Conservation (phyloP, 2,329 filamentous ascomycete genomes). For the Pochonia chlamydosporia region DNA sequence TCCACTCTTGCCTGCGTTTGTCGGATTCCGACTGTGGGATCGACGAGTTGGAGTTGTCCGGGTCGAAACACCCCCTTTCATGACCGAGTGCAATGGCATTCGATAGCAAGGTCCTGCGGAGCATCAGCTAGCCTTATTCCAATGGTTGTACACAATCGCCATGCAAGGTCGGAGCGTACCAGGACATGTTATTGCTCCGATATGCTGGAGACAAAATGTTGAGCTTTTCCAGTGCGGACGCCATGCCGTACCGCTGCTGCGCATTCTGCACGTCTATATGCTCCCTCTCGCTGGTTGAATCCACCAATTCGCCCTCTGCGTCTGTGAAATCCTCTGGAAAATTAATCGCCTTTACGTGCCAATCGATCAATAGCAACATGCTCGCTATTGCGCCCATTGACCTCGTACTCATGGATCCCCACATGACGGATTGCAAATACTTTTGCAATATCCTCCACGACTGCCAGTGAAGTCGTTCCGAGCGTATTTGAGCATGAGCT, state of each 20-base stretch:
- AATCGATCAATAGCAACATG: too few species aligned
- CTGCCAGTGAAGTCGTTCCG: too few species aligned
- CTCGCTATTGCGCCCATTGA: too few species aligned
- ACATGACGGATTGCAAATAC: too few species aligned
- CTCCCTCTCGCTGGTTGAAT: too few species aligned
- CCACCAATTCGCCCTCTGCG: constrained; percentile 10
- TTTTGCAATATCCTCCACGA: too few species aligned
- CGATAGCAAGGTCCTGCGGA: constrained; percentile 11
- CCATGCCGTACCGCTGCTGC: neutral
- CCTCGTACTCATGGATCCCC: too few species aligned
- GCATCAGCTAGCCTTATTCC: constrained; percentile 3
- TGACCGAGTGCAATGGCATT: constrained; percentile 13
- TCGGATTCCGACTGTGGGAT: neutral
- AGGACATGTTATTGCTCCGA: neutral
- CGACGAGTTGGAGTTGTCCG: neutral
- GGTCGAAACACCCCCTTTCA: constrained; percentile 12
- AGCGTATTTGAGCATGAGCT: too few species aligned
- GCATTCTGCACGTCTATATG: neutral
- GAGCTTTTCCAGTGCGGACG: neutral
- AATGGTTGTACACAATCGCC: too few species aligned
- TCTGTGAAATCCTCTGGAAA: constrained; percentile 13
- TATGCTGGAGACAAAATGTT: neutral
- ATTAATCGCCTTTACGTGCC: constrained; percentile 13
- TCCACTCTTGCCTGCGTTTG: constrained; percentile 10
- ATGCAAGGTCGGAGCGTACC: neutral